A percentile compares a stretch with the other conserved stretches of the same genome.
Evolutionary conservation across 208 protist species (phyloP).

Genomic region (Wallacemonas rigidus): DNA sequence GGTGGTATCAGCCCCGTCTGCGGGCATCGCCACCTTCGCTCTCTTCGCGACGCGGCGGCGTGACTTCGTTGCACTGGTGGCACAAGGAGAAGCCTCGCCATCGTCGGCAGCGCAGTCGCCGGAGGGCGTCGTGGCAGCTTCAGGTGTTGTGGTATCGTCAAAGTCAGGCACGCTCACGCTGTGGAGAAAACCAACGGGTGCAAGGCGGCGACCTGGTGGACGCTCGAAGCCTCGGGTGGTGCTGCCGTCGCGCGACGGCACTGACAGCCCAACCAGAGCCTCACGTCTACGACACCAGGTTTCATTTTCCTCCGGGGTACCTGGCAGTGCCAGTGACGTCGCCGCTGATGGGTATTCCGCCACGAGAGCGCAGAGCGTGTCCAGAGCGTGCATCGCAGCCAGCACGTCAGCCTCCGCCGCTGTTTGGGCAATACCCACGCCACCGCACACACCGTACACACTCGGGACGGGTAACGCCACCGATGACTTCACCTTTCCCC

Average conservation of each 20-base stretch:
- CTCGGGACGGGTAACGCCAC: slow-evolving; percentile 78
- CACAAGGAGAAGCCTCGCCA: neutral
- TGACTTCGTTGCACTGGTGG: neutral
- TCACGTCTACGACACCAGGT: slow-evolving; percentile 18
- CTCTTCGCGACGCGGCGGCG: slow-evolving; percentile 34
- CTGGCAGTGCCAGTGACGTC: neutral
- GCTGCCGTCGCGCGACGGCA: too few species aligned
- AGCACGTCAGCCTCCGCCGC: slow-evolving; percentile 56
- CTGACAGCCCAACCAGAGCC: neutral
- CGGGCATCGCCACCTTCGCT: slow-evolving; percentile 14
- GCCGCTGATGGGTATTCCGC: slow-evolving; percentile 17
- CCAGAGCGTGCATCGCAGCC: slow-evolving; percentile 86
- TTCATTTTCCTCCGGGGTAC: slow-evolving; percentile 36
- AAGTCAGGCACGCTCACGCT: neutral
- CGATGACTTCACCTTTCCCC: slow-evolving; percentile 56
- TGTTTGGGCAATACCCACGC: slow-evolving; percentile 68
- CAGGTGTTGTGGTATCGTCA: neutral
- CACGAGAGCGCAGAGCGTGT: slow-evolving; percentile 67
- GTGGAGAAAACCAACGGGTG: neutral
- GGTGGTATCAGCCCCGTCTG: neutral
- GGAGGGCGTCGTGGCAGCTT: neutral
- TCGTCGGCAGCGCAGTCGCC: neutral
- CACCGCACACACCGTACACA: slow-evolving; percentile 78
- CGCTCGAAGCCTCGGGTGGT: neutral
- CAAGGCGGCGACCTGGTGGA: slow-evolving; percentile 16